phyloP scores from a whole-genome alignment of 2,329 filamentous ascomycete species.

The Colletotrichum paranaense region DNA sequence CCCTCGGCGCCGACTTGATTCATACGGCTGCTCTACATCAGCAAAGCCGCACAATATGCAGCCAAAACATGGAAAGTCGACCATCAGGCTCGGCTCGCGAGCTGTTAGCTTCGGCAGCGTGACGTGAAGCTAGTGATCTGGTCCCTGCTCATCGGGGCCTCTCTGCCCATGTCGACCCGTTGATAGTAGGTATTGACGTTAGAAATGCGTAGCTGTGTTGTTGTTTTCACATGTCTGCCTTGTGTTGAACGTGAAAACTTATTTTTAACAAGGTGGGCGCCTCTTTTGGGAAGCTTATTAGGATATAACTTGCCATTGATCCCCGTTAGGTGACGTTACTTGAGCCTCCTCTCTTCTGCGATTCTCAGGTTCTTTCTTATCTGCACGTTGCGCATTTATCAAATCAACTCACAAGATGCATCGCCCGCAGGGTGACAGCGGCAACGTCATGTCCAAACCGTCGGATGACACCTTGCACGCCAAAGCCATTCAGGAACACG shows the following conservation, averaged over 20 bases:
- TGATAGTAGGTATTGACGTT: too few species aligned
- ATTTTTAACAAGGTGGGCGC: neutral
- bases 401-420: neutral
- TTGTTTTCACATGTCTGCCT: neutral
- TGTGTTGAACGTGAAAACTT: neutral
- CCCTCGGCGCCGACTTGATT: neutral
- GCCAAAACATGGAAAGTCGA: neutral
- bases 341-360: neutral
- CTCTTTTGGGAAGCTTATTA: neutral
- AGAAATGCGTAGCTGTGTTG: neutral
- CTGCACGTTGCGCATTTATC: neutral
- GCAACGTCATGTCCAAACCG: neutral
- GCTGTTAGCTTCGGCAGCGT: neutral
- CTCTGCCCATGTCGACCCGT: neutral
- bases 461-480: constrained; percentile 4
- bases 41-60: neutral
- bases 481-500: neutral
- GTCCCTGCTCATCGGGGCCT: neutral
- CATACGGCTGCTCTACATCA: neutral
- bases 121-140: neutral
- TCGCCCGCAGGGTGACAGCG: neutral
- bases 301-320: neutral
- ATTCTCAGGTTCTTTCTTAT: neutral
- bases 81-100: neutral
- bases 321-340: neutral